phyloP scores from a whole-genome alignment of 2,329 filamentous ascomycete species.

The Akanthomyces muscarius region DNA sequence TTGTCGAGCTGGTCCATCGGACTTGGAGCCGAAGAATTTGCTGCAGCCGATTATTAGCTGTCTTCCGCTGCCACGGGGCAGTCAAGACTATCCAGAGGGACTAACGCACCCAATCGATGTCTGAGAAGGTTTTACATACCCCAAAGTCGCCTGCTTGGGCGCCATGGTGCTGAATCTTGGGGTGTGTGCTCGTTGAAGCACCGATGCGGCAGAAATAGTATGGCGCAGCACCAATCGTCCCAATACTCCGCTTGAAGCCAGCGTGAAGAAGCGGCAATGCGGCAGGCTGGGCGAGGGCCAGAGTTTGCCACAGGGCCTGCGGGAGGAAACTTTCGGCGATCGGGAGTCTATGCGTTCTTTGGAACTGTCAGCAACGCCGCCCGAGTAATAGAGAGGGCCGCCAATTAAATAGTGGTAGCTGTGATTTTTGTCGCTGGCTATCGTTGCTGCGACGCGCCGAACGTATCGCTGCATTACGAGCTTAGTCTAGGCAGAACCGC shows the following conservation, averaged over 20 bases:
- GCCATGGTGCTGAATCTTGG: constrained; percentile 33
- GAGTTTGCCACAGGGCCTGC: background rate
- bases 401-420: background rate
- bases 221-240: constrained; percentile 13
- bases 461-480: constrained; percentile 5
- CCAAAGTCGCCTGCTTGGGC: constrained; percentile 75
- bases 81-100: background rate
- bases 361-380: no score
- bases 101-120: constrained; percentile 66
- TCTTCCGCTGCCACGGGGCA: background rate
- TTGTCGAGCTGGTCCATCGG: constrained; percentile 61
- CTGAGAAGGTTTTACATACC: constrained; percentile 78
- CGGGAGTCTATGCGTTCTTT: no score
- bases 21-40: constrained; percentile 73
- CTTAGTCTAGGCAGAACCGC: constrained; percentile 18
- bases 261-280: constrained; percentile 2
- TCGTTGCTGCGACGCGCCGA: constrained; percentile 11
- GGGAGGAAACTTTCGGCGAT: background rate
- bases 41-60: constrained; percentile 41
- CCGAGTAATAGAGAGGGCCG: background rate
- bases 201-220: background rate
- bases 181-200: constrained; percentile 1
- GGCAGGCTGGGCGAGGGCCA: background rate
- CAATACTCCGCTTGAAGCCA: constrained; percentile 11
- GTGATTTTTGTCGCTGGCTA: background rate